Base-by-base conservation (phyloP, 306 rosid genomes). In the Inga leiocalycina region DNA sequence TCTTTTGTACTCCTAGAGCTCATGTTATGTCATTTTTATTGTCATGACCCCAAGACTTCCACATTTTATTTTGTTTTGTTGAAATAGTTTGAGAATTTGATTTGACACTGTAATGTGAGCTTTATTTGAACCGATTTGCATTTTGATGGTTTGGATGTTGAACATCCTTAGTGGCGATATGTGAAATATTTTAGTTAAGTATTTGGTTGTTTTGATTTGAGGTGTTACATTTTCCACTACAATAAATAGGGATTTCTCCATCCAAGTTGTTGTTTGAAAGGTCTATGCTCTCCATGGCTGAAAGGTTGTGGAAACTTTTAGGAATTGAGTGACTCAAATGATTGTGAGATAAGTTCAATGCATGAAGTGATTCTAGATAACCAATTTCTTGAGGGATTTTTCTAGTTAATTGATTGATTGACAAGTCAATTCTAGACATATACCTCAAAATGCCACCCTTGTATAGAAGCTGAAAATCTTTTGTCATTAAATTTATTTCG, bases 321-420 rank as follows among this genome's bases (percentile, higher is more conserved):
- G 74, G 74, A 11, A 71, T 71, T 8, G 75, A n/a, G 35, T 54
- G 22, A n/a, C n/a, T 41, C 20, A 71, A 43, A 71, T 71, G 20
- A 32, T 82, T 82, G 30, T 76, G 57, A 8, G 85, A 83, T 15
- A 83, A 57, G 49, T 82, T 82, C 19, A 82, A 27, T 15, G 66
- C 78, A 57, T 0, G 72, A 52, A 82, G 9, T 7, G 32, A 3
- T 11, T 0, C 3, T 59, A 71, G 2, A 8, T 39, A 8, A 32
- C 85, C 85, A 12, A 83, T 17, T 20, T 77, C 52, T 0, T 7
- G 20, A 1, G 82, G 82, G 20, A 83, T 76, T 2, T 52, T 13
- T 19, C 85, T 56, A 3, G 10, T 67, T 0, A 82, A 10, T 1
- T 54, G 8, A 19, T 77, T 83, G 49, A 48, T 3, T 46, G 78